Percentiles rank a stretch among this genome's conserved stretches.
These are phyloP conservation scores for Puccinellia tenuiflora DNA, from an alignment of 176 grass and related monocot genomes.

Conservation along the genomic window DNA sequence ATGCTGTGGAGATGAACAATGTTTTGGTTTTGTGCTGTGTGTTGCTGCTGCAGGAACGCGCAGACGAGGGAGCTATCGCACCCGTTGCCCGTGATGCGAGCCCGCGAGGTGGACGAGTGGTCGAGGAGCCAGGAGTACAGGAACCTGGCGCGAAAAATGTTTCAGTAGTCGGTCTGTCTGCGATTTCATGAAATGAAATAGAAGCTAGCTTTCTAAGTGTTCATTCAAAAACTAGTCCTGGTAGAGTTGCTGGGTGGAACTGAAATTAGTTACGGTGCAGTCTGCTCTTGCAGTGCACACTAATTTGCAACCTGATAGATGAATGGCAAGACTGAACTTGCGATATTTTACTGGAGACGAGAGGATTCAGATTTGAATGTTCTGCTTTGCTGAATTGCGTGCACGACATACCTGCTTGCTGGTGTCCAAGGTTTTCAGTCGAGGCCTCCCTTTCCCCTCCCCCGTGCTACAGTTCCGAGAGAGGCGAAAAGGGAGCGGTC, in stretches of 20 bases:
- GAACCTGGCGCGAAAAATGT: slow-evolving; percentile 32
- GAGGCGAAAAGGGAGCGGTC: no score
- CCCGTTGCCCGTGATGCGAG: slow-evolving; percentile 78
- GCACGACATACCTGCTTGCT: no score
- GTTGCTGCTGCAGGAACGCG: slow-evolving; percentile 50
- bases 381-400: no score
- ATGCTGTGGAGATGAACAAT: not conserved
- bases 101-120: slow-evolving; percentile 83
- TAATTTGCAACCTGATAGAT: not conserved
- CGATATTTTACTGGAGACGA: not conserved
- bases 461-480: no score
- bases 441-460: no score
- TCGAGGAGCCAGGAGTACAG: slow-evolving; percentile 71
- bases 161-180: not conserved
- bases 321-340: not conserved
- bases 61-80: slow-evolving; percentile 87
- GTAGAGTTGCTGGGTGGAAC: not conserved
- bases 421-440: no score
- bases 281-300: not conserved
- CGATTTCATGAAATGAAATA: not conserved
- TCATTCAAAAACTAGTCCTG: not conserved
- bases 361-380: not conserved
- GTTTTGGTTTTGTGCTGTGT: not conserved
- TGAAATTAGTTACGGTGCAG: no score
- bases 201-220: not conserved